phyloP scores from a whole-genome alignment of 1,284 basidiomycete species.

The Boletellus deceptivus region DNA sequence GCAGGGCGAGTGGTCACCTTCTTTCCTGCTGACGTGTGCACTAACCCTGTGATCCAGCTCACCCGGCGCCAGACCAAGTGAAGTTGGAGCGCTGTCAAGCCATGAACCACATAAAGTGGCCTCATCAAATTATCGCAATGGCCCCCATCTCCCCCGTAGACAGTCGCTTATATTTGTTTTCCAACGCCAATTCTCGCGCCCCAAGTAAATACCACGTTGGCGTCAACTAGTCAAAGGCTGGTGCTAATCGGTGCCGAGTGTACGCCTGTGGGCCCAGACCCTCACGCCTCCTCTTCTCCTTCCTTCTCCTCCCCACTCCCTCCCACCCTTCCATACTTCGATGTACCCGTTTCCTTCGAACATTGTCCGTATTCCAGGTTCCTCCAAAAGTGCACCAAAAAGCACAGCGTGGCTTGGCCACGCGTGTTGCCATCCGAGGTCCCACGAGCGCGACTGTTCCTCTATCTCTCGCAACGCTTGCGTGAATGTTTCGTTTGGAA shows the following conservation, averaged over 20 bases:
- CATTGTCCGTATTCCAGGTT: slow-evolving; percentile 47
- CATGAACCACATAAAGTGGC: background rate
- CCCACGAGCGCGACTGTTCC: slow-evolving; percentile 26
- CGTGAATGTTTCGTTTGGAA: slow-evolving; percentile 43
- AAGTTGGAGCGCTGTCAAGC: slow-evolving; percentile 3
- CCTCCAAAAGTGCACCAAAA: slow-evolving; percentile 70
- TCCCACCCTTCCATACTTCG: slow-evolving; percentile 64
- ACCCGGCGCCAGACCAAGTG: slow-evolving; percentile 35
- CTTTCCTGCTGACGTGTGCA: background rate
- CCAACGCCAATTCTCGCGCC: background rate
- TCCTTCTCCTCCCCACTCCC: slow-evolving; percentile 81
- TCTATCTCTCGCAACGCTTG: slow-evolving; percentile 22
- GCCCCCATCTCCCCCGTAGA: slow-evolving; percentile 9
- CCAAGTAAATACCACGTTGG: background rate
- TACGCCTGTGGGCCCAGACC: slow-evolving; percentile 49
- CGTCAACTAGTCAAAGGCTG: background rate
- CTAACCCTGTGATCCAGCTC: slow-evolving; percentile 25
- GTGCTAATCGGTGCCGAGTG: background rate
- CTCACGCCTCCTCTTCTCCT: slow-evolving; percentile 76
- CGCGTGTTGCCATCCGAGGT: slow-evolving; percentile 56
- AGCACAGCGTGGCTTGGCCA: slow-evolving; percentile 83
- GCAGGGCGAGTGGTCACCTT: slow-evolving; percentile 35
- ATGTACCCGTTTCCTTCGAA: slow-evolving; percentile 63
- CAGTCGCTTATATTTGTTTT: background rate
- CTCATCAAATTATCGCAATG: background rate